Evolutionary conservation across 2,329 filamentous ascomycete genomes (phyloP), one percentile per base, ranked within the genome.

Genomic region (Tolypocladium ovalisporum): DNA sequence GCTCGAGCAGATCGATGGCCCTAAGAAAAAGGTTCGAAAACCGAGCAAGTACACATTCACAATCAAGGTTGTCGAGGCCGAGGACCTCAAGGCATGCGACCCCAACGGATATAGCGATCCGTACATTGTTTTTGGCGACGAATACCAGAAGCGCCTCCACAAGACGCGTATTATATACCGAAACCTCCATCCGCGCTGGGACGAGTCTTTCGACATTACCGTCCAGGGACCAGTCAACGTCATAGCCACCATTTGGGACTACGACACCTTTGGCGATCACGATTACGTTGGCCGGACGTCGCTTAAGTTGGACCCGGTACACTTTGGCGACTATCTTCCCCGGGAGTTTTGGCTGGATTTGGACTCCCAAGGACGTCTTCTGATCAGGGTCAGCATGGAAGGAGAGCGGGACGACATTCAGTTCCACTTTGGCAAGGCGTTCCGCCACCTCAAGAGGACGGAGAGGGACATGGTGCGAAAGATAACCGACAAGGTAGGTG

Each of bases 381-480:
- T 99, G 58, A 82, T 99, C 55, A 84, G 93, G 61, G 91, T 99
- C 55, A 97, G 91, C 69, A 99, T 99, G 94, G 94, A 99, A 74
- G 94, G 94, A 55, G 94, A 99, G 74, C 84, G 94, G 61, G 94
- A 99, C 69, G 94, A 99, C 69, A 99, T 99, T 58, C 90, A 97
- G 67, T 99, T 99, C 72, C 93, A 97, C 68, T 97, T 97, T 72
- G 94, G 92, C 65, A 97, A 97, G 73, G 89, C 94, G 32, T 99
- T 99, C 76, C 84, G 94, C 52, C 90, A 93, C 59, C 79, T 99
- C 64, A 97, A 97, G 78, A 85, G 94, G 63, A 96, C 93, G 0
- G 93, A 99, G 75, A 84, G 93, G 66, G 94, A 99, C 71, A 99
- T 99, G 94, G 96, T 95, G 56, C 85, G 94, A 60, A 95, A 92